Conservation (phyloP, 2,329 filamentous ascomycete species). For the Paracamarosporium sp. region DNA sequence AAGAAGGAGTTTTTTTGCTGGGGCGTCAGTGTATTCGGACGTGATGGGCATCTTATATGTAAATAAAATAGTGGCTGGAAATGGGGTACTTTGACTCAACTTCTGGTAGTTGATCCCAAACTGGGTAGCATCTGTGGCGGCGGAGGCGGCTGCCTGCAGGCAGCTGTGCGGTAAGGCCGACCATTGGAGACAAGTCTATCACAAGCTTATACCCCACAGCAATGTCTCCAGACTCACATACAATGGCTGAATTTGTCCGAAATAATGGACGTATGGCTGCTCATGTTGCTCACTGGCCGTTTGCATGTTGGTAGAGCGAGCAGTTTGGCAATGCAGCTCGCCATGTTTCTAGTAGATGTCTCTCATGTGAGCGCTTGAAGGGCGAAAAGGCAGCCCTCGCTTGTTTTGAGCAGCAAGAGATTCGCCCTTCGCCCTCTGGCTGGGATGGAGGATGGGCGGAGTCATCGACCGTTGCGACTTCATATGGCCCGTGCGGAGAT, state of each 20-base stretch:
- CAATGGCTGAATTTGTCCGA: too few species aligned
- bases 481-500: neutral
- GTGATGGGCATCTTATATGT: constrained; percentile 3
- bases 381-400: neutral
- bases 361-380: neutral
- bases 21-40: neutral
- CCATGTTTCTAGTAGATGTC: neutral
- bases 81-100: constrained; percentile 23
- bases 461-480: neutral
- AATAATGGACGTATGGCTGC: neutral
- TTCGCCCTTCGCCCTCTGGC: constrained; percentile 19
- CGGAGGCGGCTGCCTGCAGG: constrained; percentile 34
- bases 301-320: neutral
- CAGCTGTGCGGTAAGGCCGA: constrained; percentile 23
- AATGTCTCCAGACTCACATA: neutral
- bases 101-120: constrained; percentile 27
- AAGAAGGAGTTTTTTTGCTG: neutral
- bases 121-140: constrained; percentile 1
- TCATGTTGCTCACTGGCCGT: neutral
- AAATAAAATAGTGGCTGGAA: neutral
- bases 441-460: neutral
- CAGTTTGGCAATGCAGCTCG: neutral
- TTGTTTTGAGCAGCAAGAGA: neutral
- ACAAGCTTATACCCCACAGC: constrained; percentile 5
- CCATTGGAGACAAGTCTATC: constrained; percentile 24